Evolutionary conservation across 331 rosid species (phyloP).

Genomic region (Malus hybrid): DNA sequence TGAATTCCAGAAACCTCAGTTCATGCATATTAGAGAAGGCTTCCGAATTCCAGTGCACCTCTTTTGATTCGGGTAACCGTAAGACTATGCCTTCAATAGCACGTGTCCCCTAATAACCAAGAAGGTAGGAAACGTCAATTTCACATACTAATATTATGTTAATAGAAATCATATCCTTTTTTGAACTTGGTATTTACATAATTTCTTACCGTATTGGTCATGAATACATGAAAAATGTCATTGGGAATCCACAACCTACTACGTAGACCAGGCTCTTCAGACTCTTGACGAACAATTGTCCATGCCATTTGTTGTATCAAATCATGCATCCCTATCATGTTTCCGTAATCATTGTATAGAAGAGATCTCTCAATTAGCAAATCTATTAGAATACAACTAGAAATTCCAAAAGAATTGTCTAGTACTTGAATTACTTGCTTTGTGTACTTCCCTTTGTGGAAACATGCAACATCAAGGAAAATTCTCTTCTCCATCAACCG

Average conservation of each 20-base stretch:
- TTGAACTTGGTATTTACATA: no score
- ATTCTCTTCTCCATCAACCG: no score
- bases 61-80: background rate
- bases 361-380: no score
- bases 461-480: no score
- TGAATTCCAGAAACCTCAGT: background rate
- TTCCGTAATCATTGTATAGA: no score
- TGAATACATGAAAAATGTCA: background rate
- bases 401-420: no score
- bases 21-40: constrained; percentile 6
- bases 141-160: no score
- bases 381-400: no score
- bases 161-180: no score
- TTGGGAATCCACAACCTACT: background rate
- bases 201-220: background rate
- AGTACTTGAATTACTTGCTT: no score
- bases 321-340: background rate
- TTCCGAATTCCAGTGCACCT: background rate
- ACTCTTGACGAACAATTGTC: background rate
- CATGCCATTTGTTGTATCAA: constrained; percentile 6
- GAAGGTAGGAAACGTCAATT: background rate
- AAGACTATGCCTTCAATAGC: background rate
- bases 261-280: background rate
- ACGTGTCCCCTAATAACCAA: constrained; percentile 9
- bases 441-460: no score